Percentiles rank a stretch among this genome's conserved stretches.
phyloP scores from a whole-genome alignment of 2,329 filamentous ascomycete genomes.

The Biscogniauxia sp. region DNA sequence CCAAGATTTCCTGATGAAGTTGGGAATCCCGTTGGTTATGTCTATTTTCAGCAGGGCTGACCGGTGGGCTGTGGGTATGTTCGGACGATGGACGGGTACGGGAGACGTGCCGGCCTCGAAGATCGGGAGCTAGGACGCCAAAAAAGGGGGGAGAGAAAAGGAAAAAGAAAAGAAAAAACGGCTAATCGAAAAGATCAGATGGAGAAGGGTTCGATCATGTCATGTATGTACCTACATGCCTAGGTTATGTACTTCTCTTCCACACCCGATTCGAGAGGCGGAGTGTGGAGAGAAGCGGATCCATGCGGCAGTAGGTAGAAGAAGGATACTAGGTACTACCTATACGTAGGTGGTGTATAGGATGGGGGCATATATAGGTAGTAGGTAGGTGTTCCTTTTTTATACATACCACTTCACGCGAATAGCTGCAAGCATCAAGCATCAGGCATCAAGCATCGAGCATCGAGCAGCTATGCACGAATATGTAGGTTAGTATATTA shows the following conservation, averaged over 20 bases:
- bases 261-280: background rate
- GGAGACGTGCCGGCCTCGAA: background rate
- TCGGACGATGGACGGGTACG: conserved; percentile 8
- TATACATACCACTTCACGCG: background rate
- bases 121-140: background rate
- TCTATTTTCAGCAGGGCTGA: conserved; percentile 14
- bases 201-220: background rate
- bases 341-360: too few species aligned
- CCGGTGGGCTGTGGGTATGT: conserved; percentile 17
- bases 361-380: background rate
- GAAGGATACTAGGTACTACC: too few species aligned
- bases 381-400: too few species aligned
- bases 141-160: background rate
- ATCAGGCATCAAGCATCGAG: conserved; percentile 6
- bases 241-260: background rate
- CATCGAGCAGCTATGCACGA: background rate
- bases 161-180: background rate
- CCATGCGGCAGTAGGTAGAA: background rate
- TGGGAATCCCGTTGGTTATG: conserved; percentile 8
- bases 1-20: conserved; percentile 16
- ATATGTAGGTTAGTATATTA: background rate
- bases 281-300: background rate
- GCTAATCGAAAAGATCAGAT: background rate
- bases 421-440: background rate
- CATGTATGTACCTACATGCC: too few species aligned